Base-by-base conservation (phyloP, 352 stramenopile species). In the Hyaloperonospora arabidopsidis region DNA sequence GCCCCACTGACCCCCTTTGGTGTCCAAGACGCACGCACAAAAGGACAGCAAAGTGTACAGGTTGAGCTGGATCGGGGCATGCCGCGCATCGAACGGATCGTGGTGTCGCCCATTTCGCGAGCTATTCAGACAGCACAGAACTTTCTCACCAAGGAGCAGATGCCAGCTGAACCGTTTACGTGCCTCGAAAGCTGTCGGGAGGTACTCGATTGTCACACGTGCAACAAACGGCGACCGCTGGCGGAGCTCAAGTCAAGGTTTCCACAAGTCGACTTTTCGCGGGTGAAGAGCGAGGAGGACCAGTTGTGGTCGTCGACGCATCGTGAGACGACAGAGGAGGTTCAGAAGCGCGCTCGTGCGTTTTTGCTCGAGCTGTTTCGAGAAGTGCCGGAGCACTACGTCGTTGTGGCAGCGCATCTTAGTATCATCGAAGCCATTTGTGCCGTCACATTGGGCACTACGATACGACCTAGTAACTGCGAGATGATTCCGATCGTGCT, bases 381-480 rank as follows among this genome's bases (percentile, higher is more conserved):
- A 22, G 68, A 76, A 10, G 57, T 86, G 19, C 72, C 66, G 0
- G 72, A 91, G 62, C 66, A 61, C 4, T 68, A 85, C 34, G 76
- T 91, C 13, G 78, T 80, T 0, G 72, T 91, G 17, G 74, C 76
- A 45, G 72, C 75, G 2, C 81, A 91, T 49, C 74, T 79, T 29
- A 79, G 74, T 17, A 88, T 91, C 61, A 91, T 91, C 47, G 66
- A 78, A 34, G 72, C 72, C 17, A 70, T 85, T 14, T 84, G 74
- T 54, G 71, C 76, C 13, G 63, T 88, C 13, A 56, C 55, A 18
- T 23, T 63, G 35, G 41, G 28, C 22, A 65, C 41, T 7, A 34
- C 52, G 54, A 57, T 68, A n/a, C 61, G 57, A 23, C 61, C 51
- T 4, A 54, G 41, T 36, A 85, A 85, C 57, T 85, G 74, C 49